Evolutionary conservation across 2,329 filamentous ascomycete species (phyloP), one percentile per base, ranked within the genome.

Genomic region (Lachnellula willkommii): DNA sequence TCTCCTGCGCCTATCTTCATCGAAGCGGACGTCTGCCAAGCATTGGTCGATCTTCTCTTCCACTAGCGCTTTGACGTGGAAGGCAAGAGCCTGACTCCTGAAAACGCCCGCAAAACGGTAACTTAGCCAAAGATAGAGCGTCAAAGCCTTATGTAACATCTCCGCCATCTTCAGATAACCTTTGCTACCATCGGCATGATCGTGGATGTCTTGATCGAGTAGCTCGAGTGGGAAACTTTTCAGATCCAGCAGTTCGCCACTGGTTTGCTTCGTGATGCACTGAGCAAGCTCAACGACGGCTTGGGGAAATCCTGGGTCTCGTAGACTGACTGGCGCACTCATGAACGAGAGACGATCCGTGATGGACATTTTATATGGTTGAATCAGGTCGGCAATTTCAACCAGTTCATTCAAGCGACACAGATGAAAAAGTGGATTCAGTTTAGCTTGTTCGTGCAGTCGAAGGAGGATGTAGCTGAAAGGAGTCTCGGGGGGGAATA

Each of bases 41-140:
- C 60, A 65, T 14, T 65, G 40, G 57, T 70, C 63, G 66, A 97
- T 92, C 68, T 82, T 84, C 51, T 83, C 78, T 73, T 96, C 92
- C 2, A 92, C 85, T 50, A 95, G 70, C 6, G 74, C 72, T 68
- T 96, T 95, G 49, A 90, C 83, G 68, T 96, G 85, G 61, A 89
- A 87, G 0, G 90, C 91, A 45, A 96, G 77, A 0, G 77, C 76
- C 64, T 93, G 83, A 61, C 86, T 89, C 5, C 76, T 80, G 70
- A 96, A 95, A 50, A 95, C 79, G 49, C 89, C 89, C 3, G 84
- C 79, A 70, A 93, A 95, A 6, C 93, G 86, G 72, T 93, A 97
- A 64, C 89, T 93, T 15, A 99, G 78, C 94, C 94, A 99, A 2
- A 95, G 79, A 69, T 97, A 99, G 47, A 92, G 75, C 46, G 93